Evolutionary conservation across 345 rosid genomes (phyloP), one percentile per base, ranked within the genome.

Genomic region (Dovyalis caffra): DNA sequence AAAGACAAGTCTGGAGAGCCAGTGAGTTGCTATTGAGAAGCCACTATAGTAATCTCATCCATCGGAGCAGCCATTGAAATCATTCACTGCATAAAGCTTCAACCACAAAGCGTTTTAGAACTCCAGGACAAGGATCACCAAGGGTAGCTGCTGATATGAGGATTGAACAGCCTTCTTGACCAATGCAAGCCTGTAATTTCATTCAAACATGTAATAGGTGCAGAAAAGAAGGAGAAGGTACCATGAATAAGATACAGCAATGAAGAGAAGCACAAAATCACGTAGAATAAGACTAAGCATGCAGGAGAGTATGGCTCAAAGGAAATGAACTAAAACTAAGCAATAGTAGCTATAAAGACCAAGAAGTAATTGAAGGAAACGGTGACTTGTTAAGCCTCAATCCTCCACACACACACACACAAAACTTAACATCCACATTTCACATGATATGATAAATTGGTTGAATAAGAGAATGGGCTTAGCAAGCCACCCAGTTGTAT

Each of bases 111-210:
- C 76, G 79, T 76, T 88, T 90, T 16, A 38, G 37, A 68, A 77
- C 71, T 40, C 81, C 83, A 21, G 90, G 90, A 64, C 90, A 88
- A 0, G 87, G 86, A 33, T 87, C 79, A 8, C 85, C 87, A 15
- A 88, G 86, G 20, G 70, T 70, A 31, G 83, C 80, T 15, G 83
- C 31, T 33, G 84, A 79, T 49, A 90, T 63, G 1, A 83, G 78
- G 68, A 88, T 74, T 1, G 85, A 87, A 79, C 91, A 88, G 31
- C 66, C 77, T 77, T 83, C 83, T 63, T 40, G 81, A 25, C 91
- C 93, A 38, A 90, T 64, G 77, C 91, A 90, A 70, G 80, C 88
- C 93, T 90, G 83, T 57, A 56, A 47, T 57, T 38, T 61, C 78
- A 78, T 69, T 67, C 72, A 47, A 73, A 68, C 43, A 33, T 70